phyloP scores from a whole-genome alignment of 148 eudicot genomes.

The Chenopodium quinoa region DNA sequence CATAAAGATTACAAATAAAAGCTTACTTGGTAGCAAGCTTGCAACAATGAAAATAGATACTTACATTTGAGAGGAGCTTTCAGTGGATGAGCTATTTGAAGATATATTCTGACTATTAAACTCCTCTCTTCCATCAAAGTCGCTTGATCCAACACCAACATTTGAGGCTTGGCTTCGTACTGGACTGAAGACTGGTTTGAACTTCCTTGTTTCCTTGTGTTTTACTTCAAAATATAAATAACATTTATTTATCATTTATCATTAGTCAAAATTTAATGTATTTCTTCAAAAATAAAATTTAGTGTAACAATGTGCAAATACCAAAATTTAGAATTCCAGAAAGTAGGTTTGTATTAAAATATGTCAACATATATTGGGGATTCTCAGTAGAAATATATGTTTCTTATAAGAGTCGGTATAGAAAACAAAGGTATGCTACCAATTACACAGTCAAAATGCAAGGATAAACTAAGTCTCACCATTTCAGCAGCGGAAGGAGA shows the following conservation, averaged over 20 bases:
- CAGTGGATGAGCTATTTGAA: constrained; percentile 33
- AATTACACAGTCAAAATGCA: background rate
- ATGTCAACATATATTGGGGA: background rate
- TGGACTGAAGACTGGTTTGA: constrained; percentile 26
- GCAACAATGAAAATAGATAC: constrained; percentile 28
- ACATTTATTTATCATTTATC: background rate
- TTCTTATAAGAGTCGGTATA: background rate
- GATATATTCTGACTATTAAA: constrained; percentile 36
- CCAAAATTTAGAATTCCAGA: background rate
- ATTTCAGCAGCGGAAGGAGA: background rate
- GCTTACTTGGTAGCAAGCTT: background rate
- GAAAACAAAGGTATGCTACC: constrained; percentile 1
- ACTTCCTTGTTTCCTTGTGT: constrained; percentile 38
- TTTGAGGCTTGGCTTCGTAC: constrained; percentile 60
- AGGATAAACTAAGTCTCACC: background rate
- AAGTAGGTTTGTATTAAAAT: background rate
- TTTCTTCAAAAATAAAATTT: background rate
- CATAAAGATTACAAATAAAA: background rate
- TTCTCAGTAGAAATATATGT: background rate
- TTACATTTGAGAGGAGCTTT: constrained; percentile 52
- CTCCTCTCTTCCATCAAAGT: constrained; percentile 49
- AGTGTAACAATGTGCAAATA: background rate
- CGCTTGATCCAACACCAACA: constrained; percentile 70
- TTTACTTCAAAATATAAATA: constrained; percentile 39
- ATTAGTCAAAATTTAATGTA: no score